phyloP scores from a whole-genome alignment of 306 rosid species.

The Quercus aquifolioides region DNA sequence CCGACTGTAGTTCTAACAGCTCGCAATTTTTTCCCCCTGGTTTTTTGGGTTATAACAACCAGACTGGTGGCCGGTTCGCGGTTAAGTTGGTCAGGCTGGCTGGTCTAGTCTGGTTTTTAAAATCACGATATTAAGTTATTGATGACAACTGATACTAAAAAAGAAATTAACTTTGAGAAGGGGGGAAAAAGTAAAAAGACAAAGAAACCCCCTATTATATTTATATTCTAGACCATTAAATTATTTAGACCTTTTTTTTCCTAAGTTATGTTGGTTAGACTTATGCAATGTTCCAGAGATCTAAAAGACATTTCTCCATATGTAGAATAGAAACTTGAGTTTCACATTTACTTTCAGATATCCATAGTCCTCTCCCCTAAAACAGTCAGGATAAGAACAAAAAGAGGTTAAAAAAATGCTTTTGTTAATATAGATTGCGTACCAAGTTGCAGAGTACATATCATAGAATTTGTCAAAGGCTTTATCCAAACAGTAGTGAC shows the following conservation, averaged over 20 bases:
- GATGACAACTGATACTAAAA: not conserved
- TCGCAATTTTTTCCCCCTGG: too few relatives aligned
- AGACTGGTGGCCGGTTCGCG: too few relatives aligned
- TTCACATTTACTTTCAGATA: not conserved
- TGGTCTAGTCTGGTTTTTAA: too few relatives aligned
- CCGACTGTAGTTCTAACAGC: too few relatives aligned
- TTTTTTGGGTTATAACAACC: too few relatives aligned
- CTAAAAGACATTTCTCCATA: not conserved
- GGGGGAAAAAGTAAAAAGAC: not conserved
- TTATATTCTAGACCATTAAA: not conserved
- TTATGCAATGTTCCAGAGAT: not conserved
- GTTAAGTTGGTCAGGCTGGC: too few relatives aligned
- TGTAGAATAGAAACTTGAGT: not conserved
- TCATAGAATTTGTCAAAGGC: constrained; percentile 90
- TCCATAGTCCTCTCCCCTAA: not conserved
- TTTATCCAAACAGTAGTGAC: constrained; percentile 78
- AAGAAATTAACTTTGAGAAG: not conserved
- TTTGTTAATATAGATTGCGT: constrained; percentile 13
- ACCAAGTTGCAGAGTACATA: constrained; percentile 88
- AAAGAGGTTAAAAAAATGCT: not conserved
- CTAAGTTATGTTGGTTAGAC: not conserved
- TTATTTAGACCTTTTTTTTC: too few relatives aligned
- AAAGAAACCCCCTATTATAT: not conserved
- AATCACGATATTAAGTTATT: too few relatives aligned
- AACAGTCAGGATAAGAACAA: not conserved